A percentile compares a stretch with the other conserved stretches of the same genome.
phyloP scores from a whole-genome alignment of 139 green algal species.

The Desmodesmus armatus region DNA sequence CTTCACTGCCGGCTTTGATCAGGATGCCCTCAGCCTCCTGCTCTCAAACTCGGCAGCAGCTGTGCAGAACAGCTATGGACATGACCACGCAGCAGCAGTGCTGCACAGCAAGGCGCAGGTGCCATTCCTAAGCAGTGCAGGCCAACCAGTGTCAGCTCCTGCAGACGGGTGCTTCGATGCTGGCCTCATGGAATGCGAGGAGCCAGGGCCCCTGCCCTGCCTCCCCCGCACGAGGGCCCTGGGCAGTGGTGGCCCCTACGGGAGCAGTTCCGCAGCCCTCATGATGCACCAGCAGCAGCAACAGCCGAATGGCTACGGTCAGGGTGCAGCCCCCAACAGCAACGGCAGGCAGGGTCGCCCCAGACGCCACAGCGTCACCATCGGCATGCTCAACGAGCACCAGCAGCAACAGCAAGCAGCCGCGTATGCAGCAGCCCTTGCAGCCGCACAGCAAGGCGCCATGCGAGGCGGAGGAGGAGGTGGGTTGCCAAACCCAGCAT shows the following conservation, averaged over 20 bases:
- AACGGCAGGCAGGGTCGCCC: neutral
- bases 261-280: neutral
- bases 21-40: constrained; percentile 22
- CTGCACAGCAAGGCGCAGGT: neutral
- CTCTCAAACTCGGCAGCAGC: constrained; percentile 28
- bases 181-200: no score
- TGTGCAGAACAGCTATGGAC: neutral
- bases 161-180: no score
- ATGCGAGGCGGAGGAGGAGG: no score
- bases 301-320: constrained; percentile 16
- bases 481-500: no score
- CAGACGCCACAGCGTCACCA: constrained; percentile 30
- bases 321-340: neutral
- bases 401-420: constrained; percentile 18
- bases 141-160: neutral
- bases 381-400: constrained; percentile 33
- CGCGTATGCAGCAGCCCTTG: neutral
- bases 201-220: constrained; percentile 27
- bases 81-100: neutral
- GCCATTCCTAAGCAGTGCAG: neutral
- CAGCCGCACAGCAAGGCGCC: no score
- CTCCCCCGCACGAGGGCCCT: constrained; percentile 4
- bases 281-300: constrained; percentile 36
- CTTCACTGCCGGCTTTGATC: neutral
- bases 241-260: neutral